These are phyloP conservation scores for Tolypocladium pustulatum DNA, from an alignment of 2,329 filamentous ascomycete species.

Conservation along the genomic window DNA sequence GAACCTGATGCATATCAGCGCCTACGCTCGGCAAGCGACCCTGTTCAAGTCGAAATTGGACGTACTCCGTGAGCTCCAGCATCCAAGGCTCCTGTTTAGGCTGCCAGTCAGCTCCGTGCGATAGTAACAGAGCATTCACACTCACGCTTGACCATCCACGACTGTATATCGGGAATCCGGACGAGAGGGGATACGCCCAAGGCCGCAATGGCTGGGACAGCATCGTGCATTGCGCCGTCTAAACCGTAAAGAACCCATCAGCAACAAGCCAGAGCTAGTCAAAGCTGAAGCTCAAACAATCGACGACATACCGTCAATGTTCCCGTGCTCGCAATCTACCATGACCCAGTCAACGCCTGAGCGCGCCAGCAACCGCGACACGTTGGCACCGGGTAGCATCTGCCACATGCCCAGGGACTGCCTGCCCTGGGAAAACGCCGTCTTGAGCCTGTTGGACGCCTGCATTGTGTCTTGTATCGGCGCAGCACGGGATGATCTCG, in stretches of 20 bases:
- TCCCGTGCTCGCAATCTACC: slow-evolving; percentile 45
- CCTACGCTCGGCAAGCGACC: not conserved
- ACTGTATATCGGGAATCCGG: slow-evolving; percentile 41
- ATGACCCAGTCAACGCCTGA: slow-evolving; percentile 57
- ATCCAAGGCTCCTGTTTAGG: slow-evolving; percentile 31
- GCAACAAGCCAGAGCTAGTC: not conserved
- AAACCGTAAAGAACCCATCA: not conserved
- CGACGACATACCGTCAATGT: slow-evolving; percentile 29
- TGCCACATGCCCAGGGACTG: slow-evolving; percentile 51
- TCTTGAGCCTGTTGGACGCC: slow-evolving; percentile 36
- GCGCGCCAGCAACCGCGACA: slow-evolving; percentile 49
- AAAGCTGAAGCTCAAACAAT: not conserved
- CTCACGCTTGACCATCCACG: slow-evolving; percentile 35
- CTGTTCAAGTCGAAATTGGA: slow-evolving; percentile 8
- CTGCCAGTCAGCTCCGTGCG: not conserved
- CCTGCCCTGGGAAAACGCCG: slow-evolving; percentile 35
- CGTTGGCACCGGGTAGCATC: slow-evolving; percentile 49
- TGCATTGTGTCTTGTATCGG: slow-evolving; percentile 22
- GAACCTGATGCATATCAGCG: slow-evolving; percentile 21
- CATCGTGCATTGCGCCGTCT: slow-evolving; percentile 42
- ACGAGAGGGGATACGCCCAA: slow-evolving; percentile 31
- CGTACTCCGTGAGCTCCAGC: slow-evolving; percentile 37
- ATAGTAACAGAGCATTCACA: not conserved
- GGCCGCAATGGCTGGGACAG: slow-evolving; percentile 39
- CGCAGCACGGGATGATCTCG: not conserved